phyloP scores from a whole-genome alignment of 2,329 filamentous ascomycete species.

The Lachnellula arida region DNA sequence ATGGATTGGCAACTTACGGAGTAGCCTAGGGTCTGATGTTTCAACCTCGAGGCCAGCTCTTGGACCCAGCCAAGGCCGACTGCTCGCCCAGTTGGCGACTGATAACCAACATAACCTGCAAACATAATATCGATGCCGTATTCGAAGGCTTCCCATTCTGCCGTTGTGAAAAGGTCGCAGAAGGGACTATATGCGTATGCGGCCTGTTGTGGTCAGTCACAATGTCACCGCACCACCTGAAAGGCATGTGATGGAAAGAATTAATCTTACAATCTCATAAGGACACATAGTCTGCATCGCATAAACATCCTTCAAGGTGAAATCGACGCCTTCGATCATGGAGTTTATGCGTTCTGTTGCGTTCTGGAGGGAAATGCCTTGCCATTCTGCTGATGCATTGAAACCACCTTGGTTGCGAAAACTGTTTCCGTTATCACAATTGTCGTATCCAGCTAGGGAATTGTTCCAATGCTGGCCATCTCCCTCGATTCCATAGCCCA shows the following conservation, averaged over 20 bases:
- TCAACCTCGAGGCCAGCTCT: conserved; percentile 66
- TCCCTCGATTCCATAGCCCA: conserved; percentile 37
- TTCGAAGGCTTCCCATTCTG: conserved; percentile 69
- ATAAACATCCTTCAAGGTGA: conserved; percentile 60
- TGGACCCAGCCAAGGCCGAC: conserved; percentile 71
- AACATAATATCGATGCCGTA: conserved; percentile 67
- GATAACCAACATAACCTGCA: conserved; percentile 42
- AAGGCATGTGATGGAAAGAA: neutral
- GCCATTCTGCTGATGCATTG: conserved; percentile 56
- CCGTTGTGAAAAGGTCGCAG: conserved; percentile 69
- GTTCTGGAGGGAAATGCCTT: conserved; percentile 58
- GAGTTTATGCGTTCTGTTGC: conserved; percentile 55
- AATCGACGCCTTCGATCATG: conserved; percentile 54
- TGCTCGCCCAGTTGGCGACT: conserved; percentile 46
- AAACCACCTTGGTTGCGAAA: conserved; percentile 43
- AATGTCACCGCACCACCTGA: neutral
- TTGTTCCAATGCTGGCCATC: conserved; percentile 48
- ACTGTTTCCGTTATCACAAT: conserved; percentile 57
- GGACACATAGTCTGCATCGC: conserved; percentile 69
- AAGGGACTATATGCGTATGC: conserved; percentile 70
- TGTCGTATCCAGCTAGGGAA: conserved; percentile 61
- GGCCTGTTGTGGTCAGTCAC: conserved; percentile 38
- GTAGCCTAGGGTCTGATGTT: conserved; percentile 59
- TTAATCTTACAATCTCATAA: conserved; percentile 57
- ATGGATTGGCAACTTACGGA: conserved; percentile 26